Evolutionary conservation across 208 protist genomes (phyloP).

Genomic region (Trypanosoma melophagium): DNA sequence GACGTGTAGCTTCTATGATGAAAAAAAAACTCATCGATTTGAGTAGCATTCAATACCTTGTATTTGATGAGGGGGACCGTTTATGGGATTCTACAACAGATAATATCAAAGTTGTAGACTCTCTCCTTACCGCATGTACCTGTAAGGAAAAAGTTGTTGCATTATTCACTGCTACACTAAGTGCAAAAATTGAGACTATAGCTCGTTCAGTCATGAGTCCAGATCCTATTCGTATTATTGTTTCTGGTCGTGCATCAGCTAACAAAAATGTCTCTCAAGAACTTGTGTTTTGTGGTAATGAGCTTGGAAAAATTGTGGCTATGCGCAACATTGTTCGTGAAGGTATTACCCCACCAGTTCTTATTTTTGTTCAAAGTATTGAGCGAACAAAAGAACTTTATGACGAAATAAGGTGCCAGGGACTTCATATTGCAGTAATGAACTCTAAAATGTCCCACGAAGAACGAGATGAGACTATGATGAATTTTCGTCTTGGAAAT

Average conservation of each 20-base stretch:
- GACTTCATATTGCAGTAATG: conserved; percentile 89
- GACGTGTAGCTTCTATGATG: conserved; percentile 75
- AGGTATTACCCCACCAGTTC: conserved; percentile 93
- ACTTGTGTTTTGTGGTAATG: conserved; percentile 95
- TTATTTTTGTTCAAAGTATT: conserved; percentile 98
- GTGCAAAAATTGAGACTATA: conserved; percentile 87
- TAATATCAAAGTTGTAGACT: conserved; percentile 80
- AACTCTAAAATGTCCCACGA: conserved; percentile 86
- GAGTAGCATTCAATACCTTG: conserved; percentile 77
- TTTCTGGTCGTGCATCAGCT: conserved; percentile 82
- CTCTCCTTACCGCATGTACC: conserved; percentile 86
- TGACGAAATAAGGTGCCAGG: conserved; percentile 91
- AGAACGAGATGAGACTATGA: conserved; percentile 92
- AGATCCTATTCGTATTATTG: conserved; percentile 92
- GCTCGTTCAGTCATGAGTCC: conserved; percentile 86
- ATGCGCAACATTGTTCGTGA: conserved; percentile 94
- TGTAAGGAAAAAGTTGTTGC: conserved; percentile 68
- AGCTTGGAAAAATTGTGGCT: conserved; percentile 96
- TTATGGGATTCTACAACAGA: conserved; percentile 93
- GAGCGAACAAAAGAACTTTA: conserved; percentile 96
- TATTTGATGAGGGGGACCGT: conserved; percentile 98
- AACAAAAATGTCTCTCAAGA: conserved; percentile 84
- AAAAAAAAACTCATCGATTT: conserved; percentile 81
- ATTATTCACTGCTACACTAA: conserved; percentile 96
- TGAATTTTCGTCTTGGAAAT: conserved; percentile 94